A percentile compares a stretch with the other conserved stretches of the same genome.
phyloP scores from a whole-genome alignment of 176 grass and related monocot species.

The Stipa capillata region DNA sequence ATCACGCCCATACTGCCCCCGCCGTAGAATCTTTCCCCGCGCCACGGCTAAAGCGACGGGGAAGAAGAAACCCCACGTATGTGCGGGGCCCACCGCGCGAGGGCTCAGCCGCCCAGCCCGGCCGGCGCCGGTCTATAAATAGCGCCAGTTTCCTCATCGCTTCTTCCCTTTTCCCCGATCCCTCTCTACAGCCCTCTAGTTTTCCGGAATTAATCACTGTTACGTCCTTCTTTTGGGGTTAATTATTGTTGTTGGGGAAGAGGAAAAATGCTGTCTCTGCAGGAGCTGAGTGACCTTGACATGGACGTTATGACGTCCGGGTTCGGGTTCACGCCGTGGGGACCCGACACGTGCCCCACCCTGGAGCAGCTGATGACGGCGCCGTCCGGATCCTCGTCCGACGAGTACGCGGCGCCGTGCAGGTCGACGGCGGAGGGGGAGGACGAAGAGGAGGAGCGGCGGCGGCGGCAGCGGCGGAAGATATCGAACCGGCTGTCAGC shows the following conservation, averaged over 20 bases:
- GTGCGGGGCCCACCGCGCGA: not conserved
- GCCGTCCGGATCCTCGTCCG: not conserved
- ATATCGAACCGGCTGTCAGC: conserved; percentile 74
- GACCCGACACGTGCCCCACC: conserved; percentile 28
- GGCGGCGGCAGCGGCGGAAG: conserved; percentile 49
- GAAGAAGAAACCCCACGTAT: conserved; percentile 14
- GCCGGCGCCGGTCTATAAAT: conserved; percentile 44
- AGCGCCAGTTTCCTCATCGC: conserved; percentile 28
- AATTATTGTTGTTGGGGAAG: no score
- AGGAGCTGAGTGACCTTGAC: conserved; percentile 29
- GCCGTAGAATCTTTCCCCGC: not conserved
- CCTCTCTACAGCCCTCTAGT: conserved; percentile 6
- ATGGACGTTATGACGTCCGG: conserved; percentile 38
- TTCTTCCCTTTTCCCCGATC: conserved; percentile 72
- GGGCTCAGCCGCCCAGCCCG: not conserved
- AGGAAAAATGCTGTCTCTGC: conserved; percentile 31
- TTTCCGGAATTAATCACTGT: conserved; percentile 10
- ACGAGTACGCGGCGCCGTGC: not conserved
- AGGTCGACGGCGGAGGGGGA: not conserved
- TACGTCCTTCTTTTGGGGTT: not conserved
- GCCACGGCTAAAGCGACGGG: not conserved
- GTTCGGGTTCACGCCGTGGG: conserved; percentile 42
- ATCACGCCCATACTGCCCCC: not conserved
- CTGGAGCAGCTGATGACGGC: conserved; percentile 27
- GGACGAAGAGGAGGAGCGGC: conserved; percentile 16